These are phyloP conservation scores for Tetrahymena elliotti DNA, from an alignment of 73 alveolate genomes.

Conservation along the genomic window DNA sequence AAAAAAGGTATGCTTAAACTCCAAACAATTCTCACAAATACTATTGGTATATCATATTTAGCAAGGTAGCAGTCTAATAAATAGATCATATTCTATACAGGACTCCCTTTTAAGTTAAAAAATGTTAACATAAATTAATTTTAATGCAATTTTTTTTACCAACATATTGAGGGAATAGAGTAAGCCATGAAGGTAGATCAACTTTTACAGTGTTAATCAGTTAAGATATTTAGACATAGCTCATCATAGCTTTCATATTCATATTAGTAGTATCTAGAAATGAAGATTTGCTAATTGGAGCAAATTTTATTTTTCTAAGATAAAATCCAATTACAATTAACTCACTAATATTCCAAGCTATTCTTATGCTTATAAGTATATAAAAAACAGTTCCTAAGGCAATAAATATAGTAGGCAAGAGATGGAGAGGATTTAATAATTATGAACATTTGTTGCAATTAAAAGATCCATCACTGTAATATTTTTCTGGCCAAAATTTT, in stretches of 20 bases:
- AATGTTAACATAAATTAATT: not conserved
- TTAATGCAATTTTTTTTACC: not conserved
- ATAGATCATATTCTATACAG: conserved; percentile 16
- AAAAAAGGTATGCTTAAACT: conserved; percentile 17
- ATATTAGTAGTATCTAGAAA: not conserved
- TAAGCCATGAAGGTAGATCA: not conserved
- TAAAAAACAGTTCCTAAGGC: conserved; percentile 1
- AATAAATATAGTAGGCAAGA: not conserved
- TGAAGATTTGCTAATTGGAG: not conserved
- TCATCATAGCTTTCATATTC: not conserved
- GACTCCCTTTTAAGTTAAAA: not conserved
- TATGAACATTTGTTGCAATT: conserved; percentile 7
- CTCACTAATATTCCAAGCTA: not conserved
- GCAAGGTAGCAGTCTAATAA: conserved; percentile 9
- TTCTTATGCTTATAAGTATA: not conserved
- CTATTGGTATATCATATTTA: not conserved
- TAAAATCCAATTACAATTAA: not conserved
- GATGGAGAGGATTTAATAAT: not conserved
- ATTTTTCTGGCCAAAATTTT: not conserved
- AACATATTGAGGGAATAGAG: not conserved
- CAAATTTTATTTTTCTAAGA: not conserved
- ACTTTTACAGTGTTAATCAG: not conserved
- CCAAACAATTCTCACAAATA: conserved; percentile 22
- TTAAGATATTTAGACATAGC: not conserved
- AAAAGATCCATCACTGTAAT: conserved; percentile 5